Evolutionary conservation across 371 early-diverging fungal genomes (phyloP).

Genomic region (Conidiobolus incongruus): DNA sequence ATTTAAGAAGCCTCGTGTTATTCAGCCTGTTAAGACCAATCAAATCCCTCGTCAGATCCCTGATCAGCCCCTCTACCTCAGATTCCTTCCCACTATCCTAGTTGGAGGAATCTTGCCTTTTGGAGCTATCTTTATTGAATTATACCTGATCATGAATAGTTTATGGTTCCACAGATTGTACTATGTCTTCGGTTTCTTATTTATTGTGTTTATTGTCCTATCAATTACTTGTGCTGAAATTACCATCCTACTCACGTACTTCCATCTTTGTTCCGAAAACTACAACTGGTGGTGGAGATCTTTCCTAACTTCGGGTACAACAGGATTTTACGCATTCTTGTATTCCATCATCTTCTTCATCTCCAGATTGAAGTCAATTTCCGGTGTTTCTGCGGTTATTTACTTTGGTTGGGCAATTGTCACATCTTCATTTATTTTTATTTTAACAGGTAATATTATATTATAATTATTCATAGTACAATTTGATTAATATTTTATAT

Average conservation of each 20-base stretch:
- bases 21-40: conserved; percentile 71
- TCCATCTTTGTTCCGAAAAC: conserved; percentile 74
- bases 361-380: conserved; percentile 40
- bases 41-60: conserved; percentile 91
- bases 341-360: conserved; percentile 64
- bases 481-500: background rate
- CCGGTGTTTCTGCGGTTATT: conserved; percentile 50
- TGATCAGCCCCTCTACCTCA: conserved; percentile 53
- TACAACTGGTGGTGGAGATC: conserved; percentile 92
- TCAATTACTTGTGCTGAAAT: conserved; percentile 63
- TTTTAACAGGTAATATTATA: conserved; percentile 32
- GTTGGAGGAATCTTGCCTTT: conserved; percentile 77
- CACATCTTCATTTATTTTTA: conserved; percentile 44
- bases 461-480: conserved; percentile 7
- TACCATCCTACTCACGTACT: conserved; percentile 72
- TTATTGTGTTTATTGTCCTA: conserved; percentile 54
- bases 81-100: conserved; percentile 41
- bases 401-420: conserved; percentile 84
- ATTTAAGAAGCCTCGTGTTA: conserved; percentile 58
- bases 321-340: conserved; percentile 69
- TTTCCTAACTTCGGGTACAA: conserved; percentile 69
- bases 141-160: conserved; percentile 67
- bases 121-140: conserved; percentile 69
- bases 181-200: conserved; percentile 75
- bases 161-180: conserved; percentile 66